Percentiles rank a stretch among this genome's conserved stretches.
phyloP scores from a whole-genome alignment of 352 stramenopile species.

The Pythium aristosporum region DNA sequence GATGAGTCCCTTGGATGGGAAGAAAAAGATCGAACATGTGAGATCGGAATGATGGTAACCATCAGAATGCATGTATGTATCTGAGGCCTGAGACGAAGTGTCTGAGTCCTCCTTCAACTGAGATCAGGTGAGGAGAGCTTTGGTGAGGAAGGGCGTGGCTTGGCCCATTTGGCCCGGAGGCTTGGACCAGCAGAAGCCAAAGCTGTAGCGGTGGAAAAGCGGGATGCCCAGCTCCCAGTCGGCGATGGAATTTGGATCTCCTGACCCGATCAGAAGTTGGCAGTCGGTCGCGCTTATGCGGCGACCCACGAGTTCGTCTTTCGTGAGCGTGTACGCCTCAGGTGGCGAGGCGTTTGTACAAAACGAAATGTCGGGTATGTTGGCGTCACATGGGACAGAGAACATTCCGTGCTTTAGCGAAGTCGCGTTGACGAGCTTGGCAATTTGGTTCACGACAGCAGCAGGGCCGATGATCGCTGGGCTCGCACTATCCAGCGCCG shows the following conservation, averaged over 20 bases:
- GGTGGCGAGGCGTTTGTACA: neutral
- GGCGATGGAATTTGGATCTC: neutral
- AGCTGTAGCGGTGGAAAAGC: conserved; percentile 10
- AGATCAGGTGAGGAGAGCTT: neutral
- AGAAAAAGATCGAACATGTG: neutral
- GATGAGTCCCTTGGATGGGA: neutral
- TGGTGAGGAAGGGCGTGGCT: neutral
- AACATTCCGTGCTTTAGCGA: neutral
- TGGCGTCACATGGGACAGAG: neutral
- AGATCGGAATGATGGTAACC: conserved; percentile 5
- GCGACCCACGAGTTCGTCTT: neutral
- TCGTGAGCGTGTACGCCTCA: neutral
- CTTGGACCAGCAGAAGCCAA: conserved; percentile 8
- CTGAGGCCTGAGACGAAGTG: neutral
- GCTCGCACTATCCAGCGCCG: neutral
- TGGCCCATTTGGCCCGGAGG: neutral
- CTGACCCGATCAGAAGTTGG: neutral
- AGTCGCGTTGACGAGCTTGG: neutral
- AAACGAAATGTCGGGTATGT: conserved; percentile 2
- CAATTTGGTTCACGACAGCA: neutral
- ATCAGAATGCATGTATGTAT: neutral
- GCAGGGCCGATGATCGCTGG: neutral
- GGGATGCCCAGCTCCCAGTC: conserved; percentile 4
- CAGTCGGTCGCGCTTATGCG: neutral
- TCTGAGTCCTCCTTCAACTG: neutral